Evolutionary conservation across 2,329 filamentous ascomycete genomes (phyloP), one percentile per base, ranked within the genome.

Genomic region (Penicillium sclerotigenum): DNA sequence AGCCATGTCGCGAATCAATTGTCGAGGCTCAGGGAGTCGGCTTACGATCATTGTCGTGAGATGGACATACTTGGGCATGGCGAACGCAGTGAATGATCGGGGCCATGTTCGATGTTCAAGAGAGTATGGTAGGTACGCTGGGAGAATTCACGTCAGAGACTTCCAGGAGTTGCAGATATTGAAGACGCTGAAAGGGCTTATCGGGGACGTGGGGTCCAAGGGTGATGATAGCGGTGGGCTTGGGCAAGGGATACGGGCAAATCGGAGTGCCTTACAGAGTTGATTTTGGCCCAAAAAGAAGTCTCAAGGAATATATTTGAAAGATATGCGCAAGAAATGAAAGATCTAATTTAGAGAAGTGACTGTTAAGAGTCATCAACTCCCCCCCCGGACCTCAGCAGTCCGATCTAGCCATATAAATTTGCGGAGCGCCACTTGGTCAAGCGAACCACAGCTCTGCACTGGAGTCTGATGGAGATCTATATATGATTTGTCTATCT

Each of bases 21-120:
- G 34, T 40, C 4, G 38, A 41, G n/a, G 8, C 31, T 24, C 34
- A 26, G 46, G 46, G 18, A 33, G 16, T 38, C 38, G 42, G 41
- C 4, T 4, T 45, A 22, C n/a, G 46, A 48, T 47, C 28, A 48
- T 38, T 24, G 16, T 36, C 24, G 20, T 6, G 34, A 37, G 26
- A 49, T 53, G 22, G 31, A 61, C 68, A 34, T 70, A 77, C 75
- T 69, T 79, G 77, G 24, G 77, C 77, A 64, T 79, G 77, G 58
- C 77, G 76, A 51, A 79, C 74, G 57, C 72, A 75, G 54, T 79
- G 75, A 36, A 79, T 67, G 41, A 73, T 71, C 0, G 76, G 76
- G 34, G 76, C 61, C 76, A 78, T 77, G 29, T 41, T 47, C 34
- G 20, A 41, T 29, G 11, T 54, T 37, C 22, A 11, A 26, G 33